Evolutionary conservation across 2,329 filamentous ascomycete species (phyloP).

Genomic region (Talaromyces sp.): DNA sequence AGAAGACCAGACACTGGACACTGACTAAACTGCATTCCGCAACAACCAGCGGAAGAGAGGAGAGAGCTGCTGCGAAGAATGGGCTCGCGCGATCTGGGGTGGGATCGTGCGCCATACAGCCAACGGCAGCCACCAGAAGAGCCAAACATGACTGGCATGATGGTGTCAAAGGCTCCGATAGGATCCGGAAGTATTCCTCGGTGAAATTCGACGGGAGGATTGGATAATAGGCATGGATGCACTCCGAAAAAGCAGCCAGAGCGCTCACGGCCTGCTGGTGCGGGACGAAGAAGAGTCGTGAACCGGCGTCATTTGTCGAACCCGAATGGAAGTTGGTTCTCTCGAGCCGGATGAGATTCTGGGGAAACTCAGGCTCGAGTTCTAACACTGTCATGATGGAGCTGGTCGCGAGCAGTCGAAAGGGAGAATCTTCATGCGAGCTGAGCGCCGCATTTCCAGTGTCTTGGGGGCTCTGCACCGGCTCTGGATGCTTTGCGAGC

Average conservation of each 20-base stretch:
- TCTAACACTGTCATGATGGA: background rate
- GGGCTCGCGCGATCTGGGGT: slow-evolving; percentile 11
- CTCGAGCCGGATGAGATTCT: background rate
- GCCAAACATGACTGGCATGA: slow-evolving; percentile 19
- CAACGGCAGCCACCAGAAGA: slow-evolving; percentile 23
- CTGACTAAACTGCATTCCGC: slow-evolving; percentile 18
- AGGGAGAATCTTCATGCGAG: background rate
- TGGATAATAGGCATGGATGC: slow-evolving; percentile 24
- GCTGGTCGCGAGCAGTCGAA: background rate
- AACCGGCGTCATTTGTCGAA: background rate
- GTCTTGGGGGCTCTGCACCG: background rate
- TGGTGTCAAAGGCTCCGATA: slow-evolving; percentile 15
- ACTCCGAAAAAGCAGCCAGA: slow-evolving; percentile 18
- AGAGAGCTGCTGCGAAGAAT: slow-evolving; percentile 17
- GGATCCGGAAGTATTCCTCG: slow-evolving; percentile 15
- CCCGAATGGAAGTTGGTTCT: background rate
- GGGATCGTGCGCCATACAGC: slow-evolving; percentile 14
- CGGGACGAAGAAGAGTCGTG: slow-evolving; percentile 15
- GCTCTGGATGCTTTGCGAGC: background rate
- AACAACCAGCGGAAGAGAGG: slow-evolving; percentile 17
- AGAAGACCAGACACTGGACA: slow-evolving; percentile 21
- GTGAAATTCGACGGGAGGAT: slow-evolving; percentile 19
- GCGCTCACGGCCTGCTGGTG: slow-evolving; percentile 17
- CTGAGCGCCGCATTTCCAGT: background rate
- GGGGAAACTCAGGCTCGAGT: background rate